phyloP scores from a whole-genome alignment of 2,329 filamentous ascomycete genomes.

The Fusarium pseudocircinatum region DNA sequence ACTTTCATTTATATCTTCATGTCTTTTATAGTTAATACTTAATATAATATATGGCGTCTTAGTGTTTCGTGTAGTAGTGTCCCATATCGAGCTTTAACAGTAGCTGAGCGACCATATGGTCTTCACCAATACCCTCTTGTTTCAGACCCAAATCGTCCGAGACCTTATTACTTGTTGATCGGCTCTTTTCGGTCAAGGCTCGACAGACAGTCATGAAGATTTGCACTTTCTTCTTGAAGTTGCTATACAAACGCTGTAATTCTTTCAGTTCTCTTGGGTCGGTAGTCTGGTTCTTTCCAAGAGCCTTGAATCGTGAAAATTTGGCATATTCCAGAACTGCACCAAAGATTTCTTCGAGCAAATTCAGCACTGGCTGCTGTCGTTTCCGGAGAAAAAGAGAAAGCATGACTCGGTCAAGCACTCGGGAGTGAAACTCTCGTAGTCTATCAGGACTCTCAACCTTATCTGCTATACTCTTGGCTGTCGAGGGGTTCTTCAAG shows the following conservation, averaged over 20 bases:
- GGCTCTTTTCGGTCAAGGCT: constrained; percentile 71
- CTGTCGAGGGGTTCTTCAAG: constrained; percentile 56
- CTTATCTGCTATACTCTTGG: constrained; percentile 46
- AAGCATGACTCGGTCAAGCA: constrained; percentile 79
- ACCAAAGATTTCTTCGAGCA: constrained; percentile 81
- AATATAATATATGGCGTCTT: not conserved
- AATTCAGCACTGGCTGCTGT: constrained; percentile 75
- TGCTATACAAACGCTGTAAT: constrained; percentile 63
- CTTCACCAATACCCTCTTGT: constrained; percentile 52
- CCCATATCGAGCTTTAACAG: constrained; percentile 77
- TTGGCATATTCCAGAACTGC: constrained; percentile 78
- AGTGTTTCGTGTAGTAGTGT: constrained; percentile 64
- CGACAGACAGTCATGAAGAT: constrained; percentile 79
- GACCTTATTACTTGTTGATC: constrained; percentile 46
- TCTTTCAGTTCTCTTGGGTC: constrained; percentile 27
- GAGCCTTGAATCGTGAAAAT: constrained; percentile 52
- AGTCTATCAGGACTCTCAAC: constrained; percentile 70
- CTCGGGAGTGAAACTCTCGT: constrained; percentile 74
- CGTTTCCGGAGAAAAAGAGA: constrained; percentile 77
- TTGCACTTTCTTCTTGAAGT: constrained; percentile 76
- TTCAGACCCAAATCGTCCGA: constrained; percentile 48
- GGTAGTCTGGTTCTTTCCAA: constrained; percentile 37
- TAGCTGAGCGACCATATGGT: constrained; percentile 74
- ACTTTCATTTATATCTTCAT: not conserved
- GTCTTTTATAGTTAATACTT: not conserved